Base-by-base conservation (phyloP, 345 rosid species). In the Chamaenerion angustifolium region DNA sequence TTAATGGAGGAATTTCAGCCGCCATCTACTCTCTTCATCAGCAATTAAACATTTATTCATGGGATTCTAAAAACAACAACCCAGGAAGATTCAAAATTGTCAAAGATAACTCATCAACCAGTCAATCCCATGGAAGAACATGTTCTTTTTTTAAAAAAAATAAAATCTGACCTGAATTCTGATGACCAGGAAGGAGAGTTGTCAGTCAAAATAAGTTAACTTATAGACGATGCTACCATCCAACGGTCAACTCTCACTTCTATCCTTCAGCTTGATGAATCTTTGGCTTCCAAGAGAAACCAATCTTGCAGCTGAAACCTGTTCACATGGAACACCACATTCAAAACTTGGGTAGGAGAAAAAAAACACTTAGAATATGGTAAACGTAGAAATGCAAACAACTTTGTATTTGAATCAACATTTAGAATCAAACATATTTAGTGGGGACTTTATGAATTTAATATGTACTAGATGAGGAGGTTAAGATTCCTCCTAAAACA, bases 241-340 rank as follows among this genome's bases (percentile, higher is more conserved):
- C n/a, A 16, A n/a, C 2, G 9, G 16, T 12, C n/a, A 41, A 19
- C 9, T 16, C 46, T 68, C 57, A 76, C 54, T 86, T 74, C 59
- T 66, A 57, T 61, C 94, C 73, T 57, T 73, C 77, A 59, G 65
- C 79, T 47, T 64, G 76, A 43, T 74, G 69, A 48, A 73, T 74
- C 75, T 80, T 90, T 43, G 74, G 81, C 47, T 81, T 78, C 53
- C 96, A 76, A 3, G 93, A 84, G 58, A 81, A 80, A 54, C 72
- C 89, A 14, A 77, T 81, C 73, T 85, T 83, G 65, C 81, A 79
- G 89, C 89, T 18, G 98, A 83, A 57, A 92, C 78, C 98, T 92
- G 89, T 48, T n/a, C 40, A 61, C 27, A 43, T 10, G 17, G 41
- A 49, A 16, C 14, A 45, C 16, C 19, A 40, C 10, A 46, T 56